Base-by-base conservation (phyloP, 352 stramenopile species). In the Phytophthora pini region DNA sequence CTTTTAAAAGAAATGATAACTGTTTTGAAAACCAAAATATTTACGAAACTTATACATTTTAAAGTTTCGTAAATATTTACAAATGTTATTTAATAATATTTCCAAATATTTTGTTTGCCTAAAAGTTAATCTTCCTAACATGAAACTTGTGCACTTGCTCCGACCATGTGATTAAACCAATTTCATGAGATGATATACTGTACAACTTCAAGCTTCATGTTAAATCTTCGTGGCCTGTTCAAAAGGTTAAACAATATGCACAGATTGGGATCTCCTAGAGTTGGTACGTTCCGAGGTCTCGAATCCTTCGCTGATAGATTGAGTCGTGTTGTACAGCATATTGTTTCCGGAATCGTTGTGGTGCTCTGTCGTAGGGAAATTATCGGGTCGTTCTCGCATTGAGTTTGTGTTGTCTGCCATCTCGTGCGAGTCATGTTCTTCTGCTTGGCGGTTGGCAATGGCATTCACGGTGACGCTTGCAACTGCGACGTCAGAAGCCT, bases 381-480 rank as follows among this genome's bases (percentile, higher is more conserved):
- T 46, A 6, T 56, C 32, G 12, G 20, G 8, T 36, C 36, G 49
- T 39, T 51, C 52, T 15, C 22, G 41, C 11, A 34, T 47, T 43
- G 56, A 50, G 12, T 36, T 36, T 36, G 31, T 36, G 31, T 12
- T 36, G 2, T 36, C 31, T 36, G 10, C 8, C 4, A 13, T 13
- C 31, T 36, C 31, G 10, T 8, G 32, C 34, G 29, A 39, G 17
- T 41, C 36, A 3, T 51, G 15, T 22, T 26, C n/a, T 22, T 68
- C 49, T 8, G 48, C 47, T 26, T 67, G 56, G 7, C 43, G 51
- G 26, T 65, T 70, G 24, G 66, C 60, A 11, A 62, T 74, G 22
- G 61, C 55, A 24, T 74, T 70, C 50, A 65, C 55, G 17, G 34
- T 60, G 38, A 53, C 45, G 24, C 17, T 70, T 38, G 46, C 45